Base-by-base conservation (phyloP, 1,284 basidiomycete species). In the Golubevia sp. region DNA sequence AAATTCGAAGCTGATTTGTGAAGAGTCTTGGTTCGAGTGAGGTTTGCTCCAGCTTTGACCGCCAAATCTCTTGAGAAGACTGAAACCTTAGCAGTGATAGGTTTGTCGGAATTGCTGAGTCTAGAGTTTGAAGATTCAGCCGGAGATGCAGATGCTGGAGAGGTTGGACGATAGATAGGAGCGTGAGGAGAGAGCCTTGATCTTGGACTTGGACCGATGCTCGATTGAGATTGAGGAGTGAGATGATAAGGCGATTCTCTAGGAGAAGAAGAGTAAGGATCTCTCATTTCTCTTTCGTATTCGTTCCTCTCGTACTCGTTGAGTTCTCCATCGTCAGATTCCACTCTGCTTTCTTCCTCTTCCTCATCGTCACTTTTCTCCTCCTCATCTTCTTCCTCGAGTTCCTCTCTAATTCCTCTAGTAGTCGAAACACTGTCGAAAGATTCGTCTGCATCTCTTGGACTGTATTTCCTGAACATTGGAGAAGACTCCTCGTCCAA, bases 401-500 rank as follows among this genome's bases (percentile, higher is more conserved):
- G 27, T 21, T 60, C 51, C 20, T 60, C 59, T 50, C 57, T 50
- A 18, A 59, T 59, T 20, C 49, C 51, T 24, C 57, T 26, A 4
- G 57, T 50, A 21, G 59, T 54, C 26, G 49, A 55, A 18, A 60
- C 59, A 23, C 53, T 55, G 27, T 55, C 59, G 48, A 60, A 38
- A n/a, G 52, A 49, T 25, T 52, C 56, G 27, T 54, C 49, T 7
- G 55, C 54, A 20, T 56, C 49, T 20, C 38, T 44, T 44, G 38
- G 38, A 44, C 38, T 44, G 38, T 44, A 44, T 18, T 44, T 44
- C 18, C 38, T 24, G 11, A 61, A 38, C 8, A 24, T 56, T 24
- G 51, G 54, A 27, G 27, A 49, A 25, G 54, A 34, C n/a, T 57
- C 21, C 15, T 68, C 62, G 44, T 72, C 67, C 30, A 74, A 48